A percentile compares a stretch with the other conserved stretches of the same genome.
phyloP scores from a whole-genome alignment of 2,329 filamentous ascomycete species.

The Tolypocladium album region DNA sequence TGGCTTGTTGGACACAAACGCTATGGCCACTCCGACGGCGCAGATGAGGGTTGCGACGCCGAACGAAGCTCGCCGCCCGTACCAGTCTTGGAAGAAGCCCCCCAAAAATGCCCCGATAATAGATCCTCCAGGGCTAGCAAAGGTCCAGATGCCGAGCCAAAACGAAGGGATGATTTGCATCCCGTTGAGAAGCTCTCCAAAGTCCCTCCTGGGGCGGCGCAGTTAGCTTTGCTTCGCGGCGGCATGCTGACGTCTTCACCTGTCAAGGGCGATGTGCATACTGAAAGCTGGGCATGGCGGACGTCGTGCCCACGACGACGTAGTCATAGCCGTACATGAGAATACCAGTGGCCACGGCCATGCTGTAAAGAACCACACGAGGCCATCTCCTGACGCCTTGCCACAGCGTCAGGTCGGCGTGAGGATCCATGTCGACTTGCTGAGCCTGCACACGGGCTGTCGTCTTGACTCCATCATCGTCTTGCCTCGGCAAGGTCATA shows the following conservation, averaged over 20 bases:
- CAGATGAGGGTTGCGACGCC: conserved; percentile 23
- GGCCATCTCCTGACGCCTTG: conserved; percentile 14
- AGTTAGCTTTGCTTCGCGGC: not conserved
- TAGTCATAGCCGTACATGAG: conserved; percentile 17
- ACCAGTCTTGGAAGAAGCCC: conserved; percentile 27
- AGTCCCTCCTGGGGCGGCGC: conserved; percentile 14
- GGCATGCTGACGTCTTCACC: not conserved
- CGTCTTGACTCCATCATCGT: not conserved
- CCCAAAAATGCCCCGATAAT: conserved; percentile 25
- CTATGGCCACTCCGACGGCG: conserved; percentile 22
- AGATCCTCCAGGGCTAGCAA: conserved; percentile 24
- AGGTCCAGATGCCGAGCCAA: conserved; percentile 34
- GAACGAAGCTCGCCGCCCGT: conserved; percentile 25
- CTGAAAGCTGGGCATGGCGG: conserved; percentile 19
- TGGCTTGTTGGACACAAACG: conserved; percentile 11
- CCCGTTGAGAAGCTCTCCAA: conserved; percentile 18
- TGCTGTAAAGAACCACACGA: conserved; percentile 12
- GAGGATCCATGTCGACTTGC: not conserved
- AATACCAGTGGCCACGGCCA: conserved; percentile 14
- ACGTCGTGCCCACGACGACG: conserved; percentile 18
- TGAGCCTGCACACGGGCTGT: not conserved
- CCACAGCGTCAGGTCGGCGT: conserved; percentile 4
- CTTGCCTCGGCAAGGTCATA: not conserved
- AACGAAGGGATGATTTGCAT: conserved; percentile 26
- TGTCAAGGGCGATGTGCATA: not conserved